Percentiles rank a stretch among this genome's conserved stretches.
These are phyloP conservation scores for Ophiostoma perfectum DNA, from an alignment of 2,329 filamentous ascomycete species.

Conservation along the genomic window DNA sequence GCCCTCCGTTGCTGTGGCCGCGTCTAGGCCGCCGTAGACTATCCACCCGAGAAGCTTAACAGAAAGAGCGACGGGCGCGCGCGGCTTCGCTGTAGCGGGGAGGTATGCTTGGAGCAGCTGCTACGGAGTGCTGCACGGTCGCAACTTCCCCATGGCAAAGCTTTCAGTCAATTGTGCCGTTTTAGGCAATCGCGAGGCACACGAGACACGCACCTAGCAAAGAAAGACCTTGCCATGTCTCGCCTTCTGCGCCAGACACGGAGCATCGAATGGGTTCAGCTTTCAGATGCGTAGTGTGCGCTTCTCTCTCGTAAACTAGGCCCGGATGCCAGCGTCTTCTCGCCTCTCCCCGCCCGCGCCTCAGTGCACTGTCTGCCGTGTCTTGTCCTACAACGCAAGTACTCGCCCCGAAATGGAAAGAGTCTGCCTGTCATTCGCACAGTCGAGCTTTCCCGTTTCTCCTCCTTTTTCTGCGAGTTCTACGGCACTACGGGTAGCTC, in stretches of 20 bases:
- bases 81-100: not conserved
- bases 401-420: too few species aligned
- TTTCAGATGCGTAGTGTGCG: too few species aligned
- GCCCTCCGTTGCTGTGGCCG: not conserved
- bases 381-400: too few species aligned
- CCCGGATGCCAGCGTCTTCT: too few species aligned
- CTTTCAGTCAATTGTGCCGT: not conserved
- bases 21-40: not conserved
- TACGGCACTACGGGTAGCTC: too few species aligned
- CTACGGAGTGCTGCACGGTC: not conserved
- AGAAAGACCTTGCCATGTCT: not conserved
- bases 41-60: too few species aligned
- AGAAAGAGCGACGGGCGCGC: not conserved
- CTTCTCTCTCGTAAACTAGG: too few species aligned
- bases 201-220: not conserved
- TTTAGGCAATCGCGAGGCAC: not conserved
- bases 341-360: too few species aligned
- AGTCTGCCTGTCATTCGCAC: too few species aligned
- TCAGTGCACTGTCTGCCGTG: not conserved
- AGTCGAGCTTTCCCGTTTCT: too few species aligned
- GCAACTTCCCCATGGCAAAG: not conserved
- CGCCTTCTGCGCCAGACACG: conserved; percentile 4
- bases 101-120: too few species aligned
- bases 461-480: not conserved
- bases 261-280: not conserved